Base-by-base conservation (phyloP, 2,329 filamentous ascomycete species). In the Epichloe gansuensis region DNA sequence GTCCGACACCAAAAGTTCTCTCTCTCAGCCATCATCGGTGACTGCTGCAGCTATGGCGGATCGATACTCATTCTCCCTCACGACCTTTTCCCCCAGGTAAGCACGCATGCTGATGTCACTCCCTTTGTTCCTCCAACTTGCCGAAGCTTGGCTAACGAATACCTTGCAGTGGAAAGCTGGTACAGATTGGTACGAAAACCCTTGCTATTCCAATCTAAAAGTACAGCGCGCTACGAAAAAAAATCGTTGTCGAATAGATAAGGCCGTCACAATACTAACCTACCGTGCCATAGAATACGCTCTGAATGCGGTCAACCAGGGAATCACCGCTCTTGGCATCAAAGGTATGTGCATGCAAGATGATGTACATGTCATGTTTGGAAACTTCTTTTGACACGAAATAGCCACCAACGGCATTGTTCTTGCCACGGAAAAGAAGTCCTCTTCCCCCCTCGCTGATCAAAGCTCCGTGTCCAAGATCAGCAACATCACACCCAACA, bases 391-490 rank as follows among this genome's bases (percentile, higher is more conserved):
- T 44, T 21, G 13, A 41, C 15, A 40, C 25, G 9, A 12, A 12
- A 15, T 61, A 96, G 93, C 93, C 62, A 97, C 93, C 61, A 98
- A 98, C 73, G 93, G 93, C 63, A 95, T 98, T 68, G 93, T 98
- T 59, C 87, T 98, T 59, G 93, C 93, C 57, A 98, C 93, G 58
- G 93, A 98, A 75, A 98, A 98, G 82, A 98, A 98, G 74, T 96
- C 91, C 44, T 96, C 91, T 39, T 96, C 93, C 48, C 93, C 17
- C 50, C 87, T 98, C 64, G 91, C 95, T 76, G 93, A 98, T 68
- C 85, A 93, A 62, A 82, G 86, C 63, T 97, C 93, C 41, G 84
- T 95, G 59, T 93, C 90, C 64, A 98, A 98, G 78, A 88, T 98
- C 75, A 95, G 89, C 69, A 82, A 94, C 68, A 90, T 98, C 74